Base-by-base conservation (phyloP, 225 moss, liverwort and hornwort genomes). In the Bryoerythrophyllum caledonicum region DNA sequence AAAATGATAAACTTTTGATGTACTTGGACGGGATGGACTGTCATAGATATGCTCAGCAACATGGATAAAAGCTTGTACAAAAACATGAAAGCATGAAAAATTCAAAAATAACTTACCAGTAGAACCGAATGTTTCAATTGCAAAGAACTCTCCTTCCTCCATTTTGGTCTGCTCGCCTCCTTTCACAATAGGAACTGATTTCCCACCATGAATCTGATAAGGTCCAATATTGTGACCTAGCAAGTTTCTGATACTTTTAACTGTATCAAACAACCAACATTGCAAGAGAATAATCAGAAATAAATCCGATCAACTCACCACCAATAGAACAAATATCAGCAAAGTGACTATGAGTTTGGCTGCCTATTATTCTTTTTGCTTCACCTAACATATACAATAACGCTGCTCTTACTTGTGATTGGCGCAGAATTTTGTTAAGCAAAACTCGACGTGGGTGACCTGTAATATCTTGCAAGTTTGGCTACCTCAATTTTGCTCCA, bases 131-230 rank as follows among this genome's bases (percentile, higher is more conserved):
- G 93, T 93, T 76, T 93, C 91, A 32, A 93, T 93, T 38, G 91
- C 91, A 62, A 85, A 93, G 20, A 93, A 93, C 37, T 93, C 89
- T 10, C 91, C 91, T 86, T 93, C 93, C 57, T 93, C 93, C 91
- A 93, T 93, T 72, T 91, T 93, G 0, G 87, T 87, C 72, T 86
- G 89, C 66, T 89, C 87, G 12, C 93, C 91, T 56, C 91, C 93
- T 77, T 93, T 93, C 53, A 93, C 91, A 63, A 64, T 91, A n/a
- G 89, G 93, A 34, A 93, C 89, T 65, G 87, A 89, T 44, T 93
- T 93, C 23, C 76, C 89, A 52, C 74, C 89, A 76, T 93, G 93
- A 63, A 93, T 93, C 69, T 91, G 87, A 63, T 93, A 93, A 19
- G 91, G 89, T 17, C 78, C 86, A 59, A 93, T 93, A 72, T 84